Evolutionary conservation across 208 protist species (phyloP), one percentile per base, ranked within the genome.

Genomic region (Leptomonas pyrrhocoris): DNA sequence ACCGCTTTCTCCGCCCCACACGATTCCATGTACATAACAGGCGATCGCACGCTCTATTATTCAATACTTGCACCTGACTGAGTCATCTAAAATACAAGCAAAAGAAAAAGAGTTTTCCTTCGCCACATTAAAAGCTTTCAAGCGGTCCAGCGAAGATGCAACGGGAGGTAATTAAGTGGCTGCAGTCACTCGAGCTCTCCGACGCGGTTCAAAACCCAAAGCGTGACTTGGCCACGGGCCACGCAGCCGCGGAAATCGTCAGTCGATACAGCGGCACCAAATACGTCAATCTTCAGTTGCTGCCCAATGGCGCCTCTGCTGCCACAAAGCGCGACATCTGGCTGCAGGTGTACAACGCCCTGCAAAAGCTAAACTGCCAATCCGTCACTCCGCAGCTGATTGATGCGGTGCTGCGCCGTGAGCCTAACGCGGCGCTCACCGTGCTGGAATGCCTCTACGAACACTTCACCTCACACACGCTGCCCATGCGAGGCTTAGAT

Each of bases 151-250:
- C 25, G 28, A 34, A 15, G 58, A 94, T 96, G 92, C 86, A 96
- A 65, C 84, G 92, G 1, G 97, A 99, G 42, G 70, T 98, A 23
- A 89, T 99, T 51, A 97, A 98, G 68, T 99, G 97, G 97, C 45
- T 98, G n/a, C 96, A 98, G 74, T 85, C 91, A 12, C 81, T 98
- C 12, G 96, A 98, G 46, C 81, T 99, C 21, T 89, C 92, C 2
- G 88, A 87, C 48, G 83, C 83, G 5, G 79, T 99, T 2, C 93
- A 93, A 45, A 97, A 98, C 81, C 86, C 94, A 2, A 85, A 85
- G 53, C 76, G 94, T n/a, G 98, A 99, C 68, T 84, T 99, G 19
- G 80, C 94, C 19, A 98, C 98, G 48, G 98, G 98, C 1, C 98
- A 97, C 69, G 67, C 95, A 1, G 81, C 96, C 11, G 97, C 98